Base-by-base conservation (phyloP, 805 yeast genomes). In the Candida boleticola region DNA sequence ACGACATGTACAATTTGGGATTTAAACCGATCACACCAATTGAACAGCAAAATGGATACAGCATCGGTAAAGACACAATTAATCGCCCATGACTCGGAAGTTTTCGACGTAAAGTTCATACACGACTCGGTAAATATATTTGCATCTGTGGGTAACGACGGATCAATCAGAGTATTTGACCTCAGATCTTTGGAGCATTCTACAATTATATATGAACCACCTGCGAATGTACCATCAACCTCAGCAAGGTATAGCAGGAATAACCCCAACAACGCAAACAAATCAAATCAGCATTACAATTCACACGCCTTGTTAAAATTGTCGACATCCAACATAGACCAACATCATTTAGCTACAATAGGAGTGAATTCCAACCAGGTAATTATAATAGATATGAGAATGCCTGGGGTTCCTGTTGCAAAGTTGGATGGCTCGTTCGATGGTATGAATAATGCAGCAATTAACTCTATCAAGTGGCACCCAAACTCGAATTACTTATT, bases 1-100 rank as follows among this genome's bases (percentile, higher is more conserved):
- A 93, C 99, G 1, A 93, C 99, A 0, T 93, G 99, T 64, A 90
- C 98, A 0, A 81, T 89, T 3, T 93, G 99, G 98, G 98, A 93
- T 63, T 61, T 89, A 25, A 57, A 61, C 46, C 59, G 74, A 22
- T 52, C 65, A 4, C 50, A 51, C 25, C 37, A 45, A n/a, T 36
- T 10, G 22, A 46, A 40, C 14, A 20, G 26, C 9, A 20, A 39
- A 20, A 39, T 45, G 11, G 75, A 80, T 32, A 77, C 82, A 18
- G 82, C 77, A 2, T 68, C 73, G 3, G 96, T 95, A 13, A 86
- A 85, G 57, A 92, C 98, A 1, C 97, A 93, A 64, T 71, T 93
- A 37, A 93, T 93, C 49, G 98, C 99, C 0, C 99, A 93, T 63
- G 99, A 93, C 60, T 80, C 84, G 49, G 97, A 89, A 61, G 99